Base-by-base conservation (phyloP, 768 basidiomycete species). In the Boletus sp. region DNA sequence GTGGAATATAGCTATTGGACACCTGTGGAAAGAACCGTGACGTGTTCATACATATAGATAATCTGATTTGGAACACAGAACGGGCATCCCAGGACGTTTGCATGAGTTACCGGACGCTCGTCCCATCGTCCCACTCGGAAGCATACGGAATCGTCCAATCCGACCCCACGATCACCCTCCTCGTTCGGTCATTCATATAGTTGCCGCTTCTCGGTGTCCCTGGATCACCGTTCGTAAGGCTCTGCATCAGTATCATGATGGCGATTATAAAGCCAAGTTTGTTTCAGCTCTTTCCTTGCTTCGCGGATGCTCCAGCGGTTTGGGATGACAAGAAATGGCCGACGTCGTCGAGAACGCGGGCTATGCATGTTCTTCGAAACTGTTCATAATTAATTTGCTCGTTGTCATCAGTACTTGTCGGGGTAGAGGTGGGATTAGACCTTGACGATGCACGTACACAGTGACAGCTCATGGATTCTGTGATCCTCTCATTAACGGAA, bases 201-300 rank as follows among this genome's bases (percentile, higher is more conserved):
- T 64, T 37, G 20, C 64, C 63, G 55, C 42, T 17, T 32, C 41
- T 15, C 8, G 15, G 9, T 42, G 33, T 50, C n/a, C 37, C 51
- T 54, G 51, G 46, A 52, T 56, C 30, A 52, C 30, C 36, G 47
- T 52, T 41, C 14, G 53, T 55, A 11, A 54, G 29, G 53, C 50
- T 10, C 37, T 47, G 58, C 37, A 50, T 50, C 53, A 12, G 0
- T 45, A 60, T 66, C 59, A 46, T 52, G 52, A 55, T 60, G 52
- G 46, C 20, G 60, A 53, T 48, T 24, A 44, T 17, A 47, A 57
- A 44, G 14, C 52, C 47, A 35, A 50, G 18, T 30, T 10, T 5
- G 46, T 55, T 29, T 44, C 39, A 30, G 3, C 37, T 59, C 51
- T 39, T 8, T 56, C 66, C 66, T 64, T 59, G 56, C 54, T 69